phyloP scores from a whole-genome alignment of 176 grass and related monocot genomes.

The Rhipidocladum racemiflorum region DNA sequence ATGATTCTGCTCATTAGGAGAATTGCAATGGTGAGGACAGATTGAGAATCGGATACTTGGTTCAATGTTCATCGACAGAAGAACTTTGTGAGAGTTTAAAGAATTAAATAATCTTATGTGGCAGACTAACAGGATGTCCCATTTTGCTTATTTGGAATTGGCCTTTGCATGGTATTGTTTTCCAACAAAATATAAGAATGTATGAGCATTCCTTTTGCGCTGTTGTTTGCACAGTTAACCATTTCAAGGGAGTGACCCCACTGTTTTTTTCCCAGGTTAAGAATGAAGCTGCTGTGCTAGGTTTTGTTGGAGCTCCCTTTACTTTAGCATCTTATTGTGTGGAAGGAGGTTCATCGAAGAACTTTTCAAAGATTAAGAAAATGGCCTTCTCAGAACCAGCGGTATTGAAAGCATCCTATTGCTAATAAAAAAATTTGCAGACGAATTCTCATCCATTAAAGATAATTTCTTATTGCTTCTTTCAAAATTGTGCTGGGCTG shows the following conservation, averaged over 20 bases:
- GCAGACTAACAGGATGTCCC: background rate
- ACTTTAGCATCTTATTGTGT: conserved; percentile 95
- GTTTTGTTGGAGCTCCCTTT: conserved; percentile 97
- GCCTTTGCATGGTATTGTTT: background rate
- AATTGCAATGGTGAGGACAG: too few relatives aligned
- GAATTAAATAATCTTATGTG: too few relatives aligned
- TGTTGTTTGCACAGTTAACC: background rate
- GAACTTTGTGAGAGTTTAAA: too few relatives aligned
- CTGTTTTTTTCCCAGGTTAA: conserved; percentile 70
- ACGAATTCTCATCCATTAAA: conserved; percentile 15
- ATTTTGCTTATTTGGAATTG: background rate
- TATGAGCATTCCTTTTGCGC: background rate
- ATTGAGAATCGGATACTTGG: background rate
- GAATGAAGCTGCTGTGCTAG: conserved; percentile 88
- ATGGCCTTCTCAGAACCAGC: conserved; percentile 87
- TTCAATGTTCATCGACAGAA: background rate
- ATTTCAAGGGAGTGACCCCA: background rate
- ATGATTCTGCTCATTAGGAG: too few relatives aligned
- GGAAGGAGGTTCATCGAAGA: conserved; percentile 99
- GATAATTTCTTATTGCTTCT: background rate
- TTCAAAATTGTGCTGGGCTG: background rate
- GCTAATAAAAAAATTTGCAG: background rate
- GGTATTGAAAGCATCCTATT: conserved; percentile 43
- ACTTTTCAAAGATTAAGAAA: conserved; percentile 94
- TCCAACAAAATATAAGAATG: background rate